Base-by-base conservation (phyloP, 2,329 filamentous ascomycete genomes). In the Phoma herbarum region DNA sequence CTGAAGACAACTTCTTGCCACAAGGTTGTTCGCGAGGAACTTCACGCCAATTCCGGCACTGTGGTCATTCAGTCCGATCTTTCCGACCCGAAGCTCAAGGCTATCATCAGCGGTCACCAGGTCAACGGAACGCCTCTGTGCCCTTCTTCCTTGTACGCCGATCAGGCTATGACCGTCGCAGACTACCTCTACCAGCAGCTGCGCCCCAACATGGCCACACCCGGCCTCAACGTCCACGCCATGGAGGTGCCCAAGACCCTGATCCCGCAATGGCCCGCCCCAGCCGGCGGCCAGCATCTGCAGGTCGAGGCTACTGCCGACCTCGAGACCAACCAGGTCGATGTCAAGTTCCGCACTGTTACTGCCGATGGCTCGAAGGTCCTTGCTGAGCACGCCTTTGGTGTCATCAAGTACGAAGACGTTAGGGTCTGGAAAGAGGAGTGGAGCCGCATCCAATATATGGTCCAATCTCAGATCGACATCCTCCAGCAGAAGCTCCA, bases 241-340 rank as follows among this genome's bases (percentile, higher is more conserved):
- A 87, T 92, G 81, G 86, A 89, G 71, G 88, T 90, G 1, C 83
- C 83, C 49, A 90, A 91, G 81, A 86, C 89, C 31, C 80, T 93
- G 59, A 89, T 93, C 60, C 83, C 82, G 1, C 80, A 82, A 62
- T 77, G 81, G 54, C 80, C 80, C 25, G 72, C 80, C 60, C 80
- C 82, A 25, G 68, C 78, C 35, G 77, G 78, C 48, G 82, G 81
- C 33, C 88, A 90, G 71, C 82, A 89, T 51, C 77, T 91, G 28
- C 83, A 85, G 66, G 80, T 89, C 64, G 83, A 84, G 48, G 85
- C 84, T 54, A 85, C 81, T n/a, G 84, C 84, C 42, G 83, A 90
- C 65, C 80, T 85, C 20, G 81, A 83, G 53, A 75, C 80, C 41
- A 84, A 84, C 51, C 76, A 80, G 37, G 85, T 87, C 20, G 80